Base-by-base conservation (phyloP, 163 green algal species). In the Scenedesmus sp. region DNA sequence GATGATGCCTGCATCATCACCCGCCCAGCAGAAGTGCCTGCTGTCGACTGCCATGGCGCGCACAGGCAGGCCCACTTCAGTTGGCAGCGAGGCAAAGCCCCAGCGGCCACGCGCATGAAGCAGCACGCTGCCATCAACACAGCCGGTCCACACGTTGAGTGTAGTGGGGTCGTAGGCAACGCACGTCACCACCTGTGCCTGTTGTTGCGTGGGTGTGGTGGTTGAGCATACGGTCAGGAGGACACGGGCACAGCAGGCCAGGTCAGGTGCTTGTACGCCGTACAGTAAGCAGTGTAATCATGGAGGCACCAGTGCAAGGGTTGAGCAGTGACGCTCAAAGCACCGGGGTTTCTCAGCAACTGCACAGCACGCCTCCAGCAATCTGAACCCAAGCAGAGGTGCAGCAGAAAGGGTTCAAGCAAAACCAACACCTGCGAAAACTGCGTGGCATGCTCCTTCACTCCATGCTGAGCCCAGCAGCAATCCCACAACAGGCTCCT, bases 1-100 rank as follows among this genome's bases (percentile, higher is more conserved):
- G 30, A 91, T 82, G 56, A 87, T 59, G 40, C 87, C 87, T n/a
- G 87, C 59, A 15, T 91, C 87, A 85, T 91, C 87, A 35, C 87
- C 87, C 18, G 49, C 87, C 87, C 87, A 91, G 78, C 53, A 79
- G 76, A 49, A 49, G 56, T 51, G 35, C 10, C 42, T 24, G 26
- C 6, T 13, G 61, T 88, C 83, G 5, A 81, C 61, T 33, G 83
- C 83, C 56, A 88, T 33, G 40, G 83, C 35, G 3, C 83, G 83
- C 37, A 88, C 40, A 13, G 83, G 83, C 33, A 90, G 35, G 70
- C 85, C 85, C 20, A 84, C 43, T 26, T 59, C 15, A 30, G 44
- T 76, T 3, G 70, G 46, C 16, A 56, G 13, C 49, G 59, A 44
- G 0, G 70, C 85, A 43, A 56, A 59, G 22, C 43, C 43, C 85